Conservation (phyloP, 2,329 filamentous ascomycete genomes). For the Phyllosticta paracitricarpa region DNA sequence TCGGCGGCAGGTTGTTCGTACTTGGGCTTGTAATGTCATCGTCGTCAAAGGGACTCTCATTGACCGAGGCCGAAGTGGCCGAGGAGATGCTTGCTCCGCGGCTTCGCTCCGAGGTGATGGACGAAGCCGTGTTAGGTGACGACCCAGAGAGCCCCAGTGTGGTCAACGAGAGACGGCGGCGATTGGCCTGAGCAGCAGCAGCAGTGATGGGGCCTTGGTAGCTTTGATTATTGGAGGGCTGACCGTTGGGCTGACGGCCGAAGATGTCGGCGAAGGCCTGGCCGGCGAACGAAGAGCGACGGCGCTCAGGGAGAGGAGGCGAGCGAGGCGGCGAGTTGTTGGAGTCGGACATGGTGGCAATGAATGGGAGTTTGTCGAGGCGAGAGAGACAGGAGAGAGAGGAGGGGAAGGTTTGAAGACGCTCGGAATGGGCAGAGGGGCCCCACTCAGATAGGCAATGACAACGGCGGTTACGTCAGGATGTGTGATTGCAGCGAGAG, state of each 20-base stretch:
- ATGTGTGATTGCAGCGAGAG: background rate
- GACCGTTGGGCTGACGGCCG: conserved; percentile 24
- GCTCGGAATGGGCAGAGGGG: background rate
- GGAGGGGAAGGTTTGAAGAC: conserved; percentile 14
- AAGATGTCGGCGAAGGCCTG: conserved; percentile 42
- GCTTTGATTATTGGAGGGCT: conserved; percentile 11
- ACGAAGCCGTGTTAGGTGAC: conserved; percentile 30
- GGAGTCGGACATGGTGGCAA: conserved; percentile 25
- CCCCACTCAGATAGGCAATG: background rate
- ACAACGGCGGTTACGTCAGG: conserved; percentile 4
- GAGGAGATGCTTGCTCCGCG: conserved; percentile 40
- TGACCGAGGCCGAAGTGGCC: conserved; percentile 36
- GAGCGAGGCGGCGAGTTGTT: conserved; percentile 30
- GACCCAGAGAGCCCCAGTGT: conserved; percentile 39
- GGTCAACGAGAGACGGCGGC: conserved; percentile 39
- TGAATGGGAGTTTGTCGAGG: background rate
- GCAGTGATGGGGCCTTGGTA: conserved; percentile 38
- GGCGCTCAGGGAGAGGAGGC: conserved; percentile 25
- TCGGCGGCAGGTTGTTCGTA: conserved; percentile 46
- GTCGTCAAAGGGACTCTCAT: conserved; percentile 46
- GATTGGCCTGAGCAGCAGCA: conserved; percentile 40
- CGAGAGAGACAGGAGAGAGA: conserved; percentile 11
- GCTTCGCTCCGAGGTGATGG: conserved; percentile 26
- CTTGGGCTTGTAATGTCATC: conserved; percentile 47
- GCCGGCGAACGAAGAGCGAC: conserved; percentile 39